Evolutionary conservation across 495 filamentous ascomycete genomes (phyloP), one percentile per base, ranked within the genome.

Genomic region (Lasiosphaeris hirsuta): DNA sequence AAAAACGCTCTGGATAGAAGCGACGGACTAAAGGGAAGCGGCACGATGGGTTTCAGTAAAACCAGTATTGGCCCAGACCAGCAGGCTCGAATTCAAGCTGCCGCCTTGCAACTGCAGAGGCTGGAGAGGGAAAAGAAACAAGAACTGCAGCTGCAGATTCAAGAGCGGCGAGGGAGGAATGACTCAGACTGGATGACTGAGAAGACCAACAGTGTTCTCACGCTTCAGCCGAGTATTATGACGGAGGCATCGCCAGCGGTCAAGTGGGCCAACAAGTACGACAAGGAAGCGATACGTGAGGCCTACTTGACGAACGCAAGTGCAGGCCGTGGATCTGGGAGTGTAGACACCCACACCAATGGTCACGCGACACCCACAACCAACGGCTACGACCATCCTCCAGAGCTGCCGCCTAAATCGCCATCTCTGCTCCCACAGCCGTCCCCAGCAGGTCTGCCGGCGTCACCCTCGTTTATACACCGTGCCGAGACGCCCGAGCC

Each of bases 251-350:
- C 87, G 13, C 87, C 91, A 19, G 94, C 94, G 10, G 88, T 98
- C 86, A 93, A 96, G 69, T 98, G 94, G 94, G 90, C 93, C 9
- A 90, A 79, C 67, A 86, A 86, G 55, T 94, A 91, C 61, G 93
- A 98, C 66, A 92, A 92, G 70, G 84, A 94, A 65, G 80, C 85
- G 2, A 87, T 94, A 56, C 80, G 90, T 13, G 84, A 86, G 44
- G 85, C 88, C 17, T 97, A 97, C 72, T 79, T 97, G 9, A 84
- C 81, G 10, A 79, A 95, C 64, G 72, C 70, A 23, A 84, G 80
- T 59, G 84, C 86, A 17, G 90, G 90, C 40, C 87, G 80, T 51
- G 90, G 86, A 35, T 38, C 64, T 19, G 67, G 59, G 10, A 60
- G 65, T 41, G 40, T 59, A 10, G 55, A 66, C 1, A 62, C 69